phyloP scores from a whole-genome alignment of 805 yeast species.

The Saccharomycopsis guyanensis region DNA sequence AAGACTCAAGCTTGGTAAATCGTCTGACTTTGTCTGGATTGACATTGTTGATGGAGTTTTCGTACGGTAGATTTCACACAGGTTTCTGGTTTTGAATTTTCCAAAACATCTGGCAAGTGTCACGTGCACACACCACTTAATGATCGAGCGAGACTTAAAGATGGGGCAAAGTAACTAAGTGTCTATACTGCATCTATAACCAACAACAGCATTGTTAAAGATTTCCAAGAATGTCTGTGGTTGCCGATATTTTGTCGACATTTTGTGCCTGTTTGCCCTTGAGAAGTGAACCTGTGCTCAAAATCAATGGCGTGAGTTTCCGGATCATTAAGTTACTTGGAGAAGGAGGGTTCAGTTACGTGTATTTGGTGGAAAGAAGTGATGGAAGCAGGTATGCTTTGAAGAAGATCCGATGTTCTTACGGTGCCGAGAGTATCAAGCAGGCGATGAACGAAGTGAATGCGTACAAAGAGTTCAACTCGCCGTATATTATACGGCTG shows the following conservation, averaged over 20 bases:
- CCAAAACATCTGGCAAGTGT: background rate
- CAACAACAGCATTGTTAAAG: background rate
- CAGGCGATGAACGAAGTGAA: conserved; percentile 73
- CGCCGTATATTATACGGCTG: conserved; percentile 59
- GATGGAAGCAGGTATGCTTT: conserved; percentile 53
- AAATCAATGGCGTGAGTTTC: conserved; percentile 55
- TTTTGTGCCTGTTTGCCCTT: conserved; percentile 17
- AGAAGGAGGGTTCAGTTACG: conserved; percentile 86
- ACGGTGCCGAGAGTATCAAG: conserved; percentile 69
- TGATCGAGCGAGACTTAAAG: too few species aligned
- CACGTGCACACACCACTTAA: background rate
- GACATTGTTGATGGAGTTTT: background rate
- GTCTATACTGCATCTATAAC: too few species aligned
- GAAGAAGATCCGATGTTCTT: conserved; percentile 82
- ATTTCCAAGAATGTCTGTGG: background rate
- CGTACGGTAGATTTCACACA: background rate
- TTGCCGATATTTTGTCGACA: conserved; percentile 1
- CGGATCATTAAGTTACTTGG: conserved; percentile 67
- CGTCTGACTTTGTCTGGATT: conserved; percentile 35
- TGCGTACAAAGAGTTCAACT: conserved; percentile 60
- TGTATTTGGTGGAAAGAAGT: conserved; percentile 59
- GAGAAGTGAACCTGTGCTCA: conserved; percentile 26
- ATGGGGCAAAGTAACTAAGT: too few species aligned
- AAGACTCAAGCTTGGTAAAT: conserved; percentile 58
- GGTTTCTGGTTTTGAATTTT: too few species aligned